These are phyloP conservation scores for Stephania cephalantha DNA, from an alignment of 164 flowering plant species.

Conservation along the genomic window DNA sequence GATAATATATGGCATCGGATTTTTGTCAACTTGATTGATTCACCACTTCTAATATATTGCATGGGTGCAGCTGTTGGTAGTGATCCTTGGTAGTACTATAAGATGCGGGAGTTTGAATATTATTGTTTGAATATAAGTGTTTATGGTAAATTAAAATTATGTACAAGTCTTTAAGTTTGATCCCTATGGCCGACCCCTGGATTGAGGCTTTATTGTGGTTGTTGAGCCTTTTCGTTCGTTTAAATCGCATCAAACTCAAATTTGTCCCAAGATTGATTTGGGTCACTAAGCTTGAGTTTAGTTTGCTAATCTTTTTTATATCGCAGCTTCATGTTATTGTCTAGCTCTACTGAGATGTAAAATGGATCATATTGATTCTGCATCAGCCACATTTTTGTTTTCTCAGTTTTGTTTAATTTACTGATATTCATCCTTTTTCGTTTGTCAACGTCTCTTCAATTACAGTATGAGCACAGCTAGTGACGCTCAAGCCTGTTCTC, in stretches of 20 bases:
- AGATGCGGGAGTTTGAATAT: background rate
- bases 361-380: background rate
- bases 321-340: background rate
- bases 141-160: background rate
- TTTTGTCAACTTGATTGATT: background rate
- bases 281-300: background rate
- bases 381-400: background rate
- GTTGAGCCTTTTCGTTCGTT: background rate
- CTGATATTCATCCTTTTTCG: background rate
- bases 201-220: too few species aligned
- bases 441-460: too few species aligned
- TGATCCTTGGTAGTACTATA: background rate
- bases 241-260: background rate
- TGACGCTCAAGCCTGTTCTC: too few species aligned
- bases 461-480: too few species aligned
- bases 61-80: background rate
- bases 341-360: background rate
- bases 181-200: background rate
- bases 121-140: background rate
- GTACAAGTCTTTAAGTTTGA: background rate
- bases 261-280: background rate
- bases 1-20: too few species aligned
- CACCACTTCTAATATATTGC: background rate
- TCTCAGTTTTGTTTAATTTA: background rate
- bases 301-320: background rate